Base-by-base conservation (phyloP, 2,329 filamentous ascomycete genomes). In the Coniochaeta ligniaria region DNA sequence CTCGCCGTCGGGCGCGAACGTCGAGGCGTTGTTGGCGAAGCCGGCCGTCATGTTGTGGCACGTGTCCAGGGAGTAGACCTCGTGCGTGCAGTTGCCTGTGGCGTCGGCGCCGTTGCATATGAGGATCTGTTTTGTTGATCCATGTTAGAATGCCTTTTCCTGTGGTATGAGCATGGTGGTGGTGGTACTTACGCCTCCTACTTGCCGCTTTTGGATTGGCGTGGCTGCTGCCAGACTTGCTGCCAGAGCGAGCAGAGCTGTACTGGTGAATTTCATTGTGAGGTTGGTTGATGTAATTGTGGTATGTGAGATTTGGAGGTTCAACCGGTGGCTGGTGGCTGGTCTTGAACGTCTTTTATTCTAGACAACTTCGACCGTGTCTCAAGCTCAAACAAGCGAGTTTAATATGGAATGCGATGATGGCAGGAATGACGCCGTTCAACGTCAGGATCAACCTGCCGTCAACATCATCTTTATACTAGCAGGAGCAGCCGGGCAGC, bases 1-100 rank as follows among this genome's bases (percentile, higher is more conserved):
- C 54, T 80, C 80, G 41, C 74, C 78, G 62, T 83, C 80, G 8
- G 78, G 78, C 1, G 78, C 78, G 66, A 84, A 83, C 0, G 81
- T 83, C 59, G 67, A 72, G 35, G 74, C 72, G 68, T 81, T 80
- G 45, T 69, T 63, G 63, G 68, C 67, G 61, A 75, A 78, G n/a
- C 72, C 73, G 9, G 66, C 62, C 2, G 72, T 67, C 59, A 83
- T 72, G 69, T 82, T 71, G 68, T 79, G 70, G 71, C 81, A 84
- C 52, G 71, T 72, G 5, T 74, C 59, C 54, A 83, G 66, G 14
- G 74, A 57, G 68, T 79, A 80, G 52, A 76, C 73, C 24, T 71
- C 62, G 66, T 82, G 71, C 55, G 68, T 65, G 72, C 81, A 84
- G 11, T 66, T 64, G 36, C 79, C 80, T 1, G 80, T 81, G 22